Conservation (phyloP, 192 early-diverging fungal species). For the Coemansia sp. region DNA sequence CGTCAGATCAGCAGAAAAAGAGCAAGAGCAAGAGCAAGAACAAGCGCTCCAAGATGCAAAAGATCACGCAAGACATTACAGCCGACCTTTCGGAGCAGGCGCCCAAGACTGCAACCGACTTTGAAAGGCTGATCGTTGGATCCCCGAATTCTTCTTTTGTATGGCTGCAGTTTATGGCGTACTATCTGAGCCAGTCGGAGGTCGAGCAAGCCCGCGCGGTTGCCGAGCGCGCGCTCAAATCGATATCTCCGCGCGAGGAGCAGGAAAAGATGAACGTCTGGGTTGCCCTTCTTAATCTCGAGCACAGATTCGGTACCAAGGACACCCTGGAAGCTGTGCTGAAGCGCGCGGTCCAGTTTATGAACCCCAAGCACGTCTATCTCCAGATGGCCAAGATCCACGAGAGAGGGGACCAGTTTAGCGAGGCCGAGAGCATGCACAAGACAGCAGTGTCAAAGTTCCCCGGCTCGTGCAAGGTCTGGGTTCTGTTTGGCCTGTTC, state of each 20-base stretch:
- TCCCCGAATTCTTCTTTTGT: conserved; percentile 95
- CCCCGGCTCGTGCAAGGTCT: conserved; percentile 84
- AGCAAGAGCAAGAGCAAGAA: conserved; percentile 50
- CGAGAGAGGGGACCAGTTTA: conserved; percentile 74
- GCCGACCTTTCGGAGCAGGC: conserved; percentile 64
- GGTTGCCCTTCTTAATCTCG: conserved; percentile 93
- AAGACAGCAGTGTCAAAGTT: conserved; percentile 80
- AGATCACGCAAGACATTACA: conserved; percentile 64
- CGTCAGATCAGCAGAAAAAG: conserved; percentile 10
- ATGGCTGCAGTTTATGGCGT: conserved; percentile 99
- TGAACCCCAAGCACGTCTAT: conserved; percentile 89
- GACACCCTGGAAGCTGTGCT: conserved; percentile 78
- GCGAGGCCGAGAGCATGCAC: conserved; percentile 67
- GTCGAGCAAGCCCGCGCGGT: conserved; percentile 88
- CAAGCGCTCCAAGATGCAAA: conserved; percentile 62
- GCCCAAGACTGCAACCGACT: conserved; percentile 78
- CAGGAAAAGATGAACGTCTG: conserved; percentile 98
- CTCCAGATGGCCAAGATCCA: conserved; percentile 87
- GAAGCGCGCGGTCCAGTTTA: conserved; percentile 77
- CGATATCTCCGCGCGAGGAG: conserved; percentile 86
- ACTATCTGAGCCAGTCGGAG: conserved; percentile 91
- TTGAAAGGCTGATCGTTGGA: conserved; percentile 87
- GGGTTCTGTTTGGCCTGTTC: conserved; percentile 83
- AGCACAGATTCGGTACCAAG: conserved; percentile 88
- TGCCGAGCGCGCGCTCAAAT: conserved; percentile 91